Evolutionary conservation across 768 basidiomycete genomes (phyloP).

Genomic region (Termitomyces sp.): DNA sequence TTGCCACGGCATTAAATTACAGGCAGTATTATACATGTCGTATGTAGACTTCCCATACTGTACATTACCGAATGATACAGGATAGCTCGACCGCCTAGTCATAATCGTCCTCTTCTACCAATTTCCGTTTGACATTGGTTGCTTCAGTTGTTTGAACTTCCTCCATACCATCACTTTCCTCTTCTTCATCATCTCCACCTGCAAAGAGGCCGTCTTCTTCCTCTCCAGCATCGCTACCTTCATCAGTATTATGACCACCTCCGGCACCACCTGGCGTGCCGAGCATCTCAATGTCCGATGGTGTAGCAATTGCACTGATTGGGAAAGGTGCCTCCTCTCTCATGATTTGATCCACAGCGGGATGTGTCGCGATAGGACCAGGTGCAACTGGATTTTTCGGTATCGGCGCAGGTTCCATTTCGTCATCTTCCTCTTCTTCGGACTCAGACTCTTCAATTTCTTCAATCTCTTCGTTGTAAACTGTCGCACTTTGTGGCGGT

Average conservation of each 20-base stretch:
- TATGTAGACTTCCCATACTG: conserved; percentile 3
- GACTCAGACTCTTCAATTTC: conserved; percentile 74
- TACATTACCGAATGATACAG: conserved; percentile 12
- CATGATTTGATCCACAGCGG: conserved; percentile 29
- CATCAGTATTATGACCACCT: conserved; percentile 35
- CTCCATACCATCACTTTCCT: conserved; percentile 81
- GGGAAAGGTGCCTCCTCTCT: conserved; percentile 49
- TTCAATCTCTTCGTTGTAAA: conserved; percentile 78
- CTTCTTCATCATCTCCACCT: conserved; percentile 67
- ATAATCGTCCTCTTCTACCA: conserved; percentile 86
- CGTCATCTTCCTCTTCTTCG: conserved; percentile 59
- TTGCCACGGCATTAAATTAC: conserved; percentile 1
- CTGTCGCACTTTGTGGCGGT: conserved; percentile 69
- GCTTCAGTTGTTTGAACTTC: conserved; percentile 51
- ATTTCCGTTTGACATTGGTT: conserved; percentile 67
- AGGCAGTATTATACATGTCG: conserved; percentile 6
- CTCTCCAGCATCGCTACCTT: conserved; percentile 65
- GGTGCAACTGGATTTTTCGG: conserved; percentile 25
- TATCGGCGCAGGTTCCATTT: conserved; percentile 65
- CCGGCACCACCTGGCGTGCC: conserved; percentile 33
- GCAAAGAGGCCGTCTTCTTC: conserved; percentile 77
- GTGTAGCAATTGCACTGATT: conserved; percentile 55
- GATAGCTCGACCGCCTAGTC: conserved; percentile 35
- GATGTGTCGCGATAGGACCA: conserved; percentile 18
- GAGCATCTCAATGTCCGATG: conserved; percentile 67